Percentiles rank a stretch among this genome's conserved stretches.
Evolutionary conservation across 177 flowering plant genomes (phyloP).

Genomic region (Vitis hybrid): DNA sequence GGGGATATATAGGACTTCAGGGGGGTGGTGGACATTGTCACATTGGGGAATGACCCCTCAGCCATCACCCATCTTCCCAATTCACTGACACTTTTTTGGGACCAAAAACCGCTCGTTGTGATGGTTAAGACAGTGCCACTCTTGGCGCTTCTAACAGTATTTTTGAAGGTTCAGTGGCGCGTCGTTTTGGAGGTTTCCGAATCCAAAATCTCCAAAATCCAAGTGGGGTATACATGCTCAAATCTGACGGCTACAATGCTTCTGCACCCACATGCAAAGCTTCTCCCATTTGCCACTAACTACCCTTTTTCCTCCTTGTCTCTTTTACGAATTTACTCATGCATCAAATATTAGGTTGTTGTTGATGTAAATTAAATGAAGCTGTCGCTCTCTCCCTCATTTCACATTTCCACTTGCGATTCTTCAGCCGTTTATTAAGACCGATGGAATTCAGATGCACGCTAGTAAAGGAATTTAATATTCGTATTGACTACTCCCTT

Average conservation of each 20-base stretch:
- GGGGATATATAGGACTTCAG: slow-evolving; percentile 43
- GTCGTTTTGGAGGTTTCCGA: slow-evolving; percentile 31
- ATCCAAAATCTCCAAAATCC: slow-evolving; percentile 19
- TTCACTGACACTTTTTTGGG: slow-evolving; percentile 27
- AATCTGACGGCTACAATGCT: neutral
- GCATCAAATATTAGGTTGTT: neutral
- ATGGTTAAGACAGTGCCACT: neutral
- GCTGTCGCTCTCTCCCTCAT: neutral
- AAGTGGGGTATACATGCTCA: slow-evolving; percentile 24
- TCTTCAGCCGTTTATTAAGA: slow-evolving; percentile 21
- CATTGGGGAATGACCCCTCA: slow-evolving; percentile 8
- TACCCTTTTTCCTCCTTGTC: slow-evolving; percentile 5
- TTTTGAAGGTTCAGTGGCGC: slow-evolving; percentile 29
- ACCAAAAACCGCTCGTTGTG: slow-evolving; percentile 20
- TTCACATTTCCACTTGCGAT: neutral
- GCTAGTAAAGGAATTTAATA: slow-evolving; percentile 14
- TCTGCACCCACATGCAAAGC: slow-evolving; percentile 21
- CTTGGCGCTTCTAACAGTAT: neutral
- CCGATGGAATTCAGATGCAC: slow-evolving; percentile 13
- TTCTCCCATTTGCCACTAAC: slow-evolving; percentile 24
- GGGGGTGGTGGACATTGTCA: neutral
- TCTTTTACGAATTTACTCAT: neutral
- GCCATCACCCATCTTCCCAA: slow-evolving; percentile 11
- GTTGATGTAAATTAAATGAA: neutral
- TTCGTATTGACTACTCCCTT: slow-evolving; percentile 3